These are phyloP conservation scores for Carex pumila DNA, from an alignment of 176 grass and related monocot species.

Conservation along the genomic window DNA sequence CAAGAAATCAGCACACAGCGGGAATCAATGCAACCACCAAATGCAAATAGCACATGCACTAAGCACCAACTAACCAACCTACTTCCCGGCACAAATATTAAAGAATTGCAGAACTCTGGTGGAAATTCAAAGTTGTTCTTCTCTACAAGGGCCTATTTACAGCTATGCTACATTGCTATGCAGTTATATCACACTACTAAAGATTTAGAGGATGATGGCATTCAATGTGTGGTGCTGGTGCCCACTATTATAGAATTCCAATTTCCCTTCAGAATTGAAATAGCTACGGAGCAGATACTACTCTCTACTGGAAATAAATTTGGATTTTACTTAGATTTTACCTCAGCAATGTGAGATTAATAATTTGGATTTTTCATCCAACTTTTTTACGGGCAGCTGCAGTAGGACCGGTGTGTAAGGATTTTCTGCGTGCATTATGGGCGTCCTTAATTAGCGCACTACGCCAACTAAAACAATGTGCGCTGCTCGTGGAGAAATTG, in stretches of 20 bases:
- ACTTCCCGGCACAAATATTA: neutral
- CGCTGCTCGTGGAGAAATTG: neutral
- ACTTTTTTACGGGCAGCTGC: neutral
- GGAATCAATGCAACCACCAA: constrained; percentile 27
- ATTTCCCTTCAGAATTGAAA: neutral
- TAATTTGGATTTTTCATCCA: neutral
- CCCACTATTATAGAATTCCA: neutral
- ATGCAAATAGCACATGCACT: constrained; percentile 20
- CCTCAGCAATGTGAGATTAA: neutral
- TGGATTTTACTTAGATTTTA: neutral
- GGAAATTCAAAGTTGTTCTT: neutral
- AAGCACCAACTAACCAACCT: constrained; percentile 22
- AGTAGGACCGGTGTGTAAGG: neutral
- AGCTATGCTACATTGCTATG: neutral
- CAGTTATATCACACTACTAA: neutral
- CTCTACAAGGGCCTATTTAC: neutral
- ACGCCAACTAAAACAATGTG: neutral
- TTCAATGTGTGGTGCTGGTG: neutral
- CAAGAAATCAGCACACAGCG: constrained; percentile 11
- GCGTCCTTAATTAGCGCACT: neutral
- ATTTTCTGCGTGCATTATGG: neutral
- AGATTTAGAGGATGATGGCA: neutral
- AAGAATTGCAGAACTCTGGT: constrained; percentile 15
- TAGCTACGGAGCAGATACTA: neutral
- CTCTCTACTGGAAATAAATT: neutral